These are phyloP conservation scores for Moniliophthora roreri DNA, from an alignment of 1,284 basidiomycete genomes.

Conservation along the genomic window DNA sequence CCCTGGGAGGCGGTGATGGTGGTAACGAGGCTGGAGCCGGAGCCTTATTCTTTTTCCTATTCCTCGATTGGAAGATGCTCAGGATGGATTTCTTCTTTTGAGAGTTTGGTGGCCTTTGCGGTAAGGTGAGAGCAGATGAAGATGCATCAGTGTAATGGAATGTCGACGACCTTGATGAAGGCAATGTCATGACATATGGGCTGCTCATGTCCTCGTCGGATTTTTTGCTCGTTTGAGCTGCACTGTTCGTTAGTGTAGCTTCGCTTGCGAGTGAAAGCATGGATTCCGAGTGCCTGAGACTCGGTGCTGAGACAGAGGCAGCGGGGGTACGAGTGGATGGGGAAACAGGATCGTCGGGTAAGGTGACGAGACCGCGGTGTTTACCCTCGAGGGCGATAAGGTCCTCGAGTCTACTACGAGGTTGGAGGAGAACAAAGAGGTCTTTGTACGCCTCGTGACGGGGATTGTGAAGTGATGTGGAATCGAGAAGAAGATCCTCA, in stretches of 20 bases:
- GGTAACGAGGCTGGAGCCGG: constrained; percentile 8
- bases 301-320: constrained; percentile 8
- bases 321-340: constrained; percentile 9
- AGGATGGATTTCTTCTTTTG: constrained; percentile 9
- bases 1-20: constrained; percentile 12
- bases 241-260: not conserved
- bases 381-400: constrained; percentile 62
- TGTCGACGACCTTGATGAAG: not conserved
- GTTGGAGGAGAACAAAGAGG: constrained; percentile 73
- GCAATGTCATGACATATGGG: constrained; percentile 1
- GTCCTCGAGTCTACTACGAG: constrained; percentile 70
- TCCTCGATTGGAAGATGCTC: constrained; percentile 3
- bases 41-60: constrained; percentile 12
- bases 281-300: not conserved
- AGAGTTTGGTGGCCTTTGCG: not conserved
- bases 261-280: not conserved
- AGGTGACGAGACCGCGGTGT: constrained; percentile 49
- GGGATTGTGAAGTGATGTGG: constrained; percentile 68
- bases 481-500: constrained; percentile 73
- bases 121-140: not conserved
- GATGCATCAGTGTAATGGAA: not conserved
- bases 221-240: not conserved
- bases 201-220: not conserved
- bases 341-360: constrained; percentile 19
- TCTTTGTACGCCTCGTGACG: constrained; percentile 73